Percentiles rank a stretch among this genome's conserved stretches.
These are phyloP conservation scores for Tuber microsphaerosporum DNA, from an alignment of 495 filamentous ascomycete genomes.

Conservation along the genomic window DNA sequence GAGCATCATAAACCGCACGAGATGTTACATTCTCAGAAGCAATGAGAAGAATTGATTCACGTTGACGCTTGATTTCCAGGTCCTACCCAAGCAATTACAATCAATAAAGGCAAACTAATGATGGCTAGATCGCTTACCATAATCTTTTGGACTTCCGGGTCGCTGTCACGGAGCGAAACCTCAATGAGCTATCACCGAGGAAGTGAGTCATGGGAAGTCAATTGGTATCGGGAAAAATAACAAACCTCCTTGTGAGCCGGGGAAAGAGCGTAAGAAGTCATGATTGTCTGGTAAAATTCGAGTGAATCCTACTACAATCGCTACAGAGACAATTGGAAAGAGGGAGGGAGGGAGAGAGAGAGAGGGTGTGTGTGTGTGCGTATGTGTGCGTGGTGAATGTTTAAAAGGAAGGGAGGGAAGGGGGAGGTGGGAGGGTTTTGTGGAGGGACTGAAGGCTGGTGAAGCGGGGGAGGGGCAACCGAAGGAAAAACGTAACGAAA, in stretches of 20 bases:
- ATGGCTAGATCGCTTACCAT: constrained; percentile 59
- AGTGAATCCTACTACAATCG: neutral
- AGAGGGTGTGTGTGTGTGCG: neutral
- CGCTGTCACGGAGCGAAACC: constrained; percentile 70
- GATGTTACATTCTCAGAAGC: constrained; percentile 89
- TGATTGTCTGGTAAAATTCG: neutral
- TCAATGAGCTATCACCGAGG: constrained; percentile 66
- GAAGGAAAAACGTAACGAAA: neutral
- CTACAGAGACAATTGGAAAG: neutral
- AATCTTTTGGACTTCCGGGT: constrained; percentile 86
- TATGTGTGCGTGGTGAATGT: neutral
- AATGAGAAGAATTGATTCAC: constrained; percentile 97
- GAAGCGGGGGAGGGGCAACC: neutral
- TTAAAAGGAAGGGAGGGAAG: neutral
- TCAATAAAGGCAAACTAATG: neutral
- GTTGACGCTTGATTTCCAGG: constrained; percentile 91
- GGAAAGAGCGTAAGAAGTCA: constrained; percentile 69
- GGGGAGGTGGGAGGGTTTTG: neutral
- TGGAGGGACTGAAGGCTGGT: neutral
- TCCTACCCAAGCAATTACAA: constrained; percentile 51
- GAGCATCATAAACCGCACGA: constrained; percentile 79
- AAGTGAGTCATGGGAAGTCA: constrained; percentile 50
- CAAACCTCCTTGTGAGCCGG: constrained; percentile 81
- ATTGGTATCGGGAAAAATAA: constrained; percentile 26
- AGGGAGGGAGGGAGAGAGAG: neutral